Evolutionary conservation across 2,329 filamentous ascomycete species (phyloP).

Genomic region (Uncinocarpus reesii): DNA sequence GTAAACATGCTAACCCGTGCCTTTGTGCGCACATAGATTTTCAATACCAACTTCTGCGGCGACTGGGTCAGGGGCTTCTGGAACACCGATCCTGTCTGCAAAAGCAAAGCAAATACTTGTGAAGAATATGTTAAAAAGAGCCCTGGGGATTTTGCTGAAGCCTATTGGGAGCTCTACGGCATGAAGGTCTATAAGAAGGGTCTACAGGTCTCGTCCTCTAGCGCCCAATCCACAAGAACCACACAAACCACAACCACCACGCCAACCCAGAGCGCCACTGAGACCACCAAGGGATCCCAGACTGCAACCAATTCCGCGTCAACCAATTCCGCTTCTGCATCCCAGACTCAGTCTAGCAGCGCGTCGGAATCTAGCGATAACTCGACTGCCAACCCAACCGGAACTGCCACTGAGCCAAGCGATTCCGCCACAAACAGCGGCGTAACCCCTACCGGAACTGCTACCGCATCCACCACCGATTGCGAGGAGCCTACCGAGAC

Average conservation of each 20-base stretch:
- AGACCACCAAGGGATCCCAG: background rate
- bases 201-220: conserved; percentile 1
- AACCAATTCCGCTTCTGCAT: no score
- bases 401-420: no score
- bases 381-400: background rate
- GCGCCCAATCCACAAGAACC: background rate
- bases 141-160: conserved; percentile 56
- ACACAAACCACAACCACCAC: background rate
- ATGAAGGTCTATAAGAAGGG: conserved; percentile 50
- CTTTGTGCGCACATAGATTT: conserved; percentile 24
- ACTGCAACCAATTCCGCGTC: background rate
- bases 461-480: background rate
- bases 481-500: background rate
- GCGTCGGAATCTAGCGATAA: background rate
- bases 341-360: background rate
- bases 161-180: conserved; percentile 65
- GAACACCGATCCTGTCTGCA: conserved; percentile 46
- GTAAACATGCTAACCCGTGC: background rate
- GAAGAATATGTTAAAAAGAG: conserved; percentile 58
- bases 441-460: background rate
- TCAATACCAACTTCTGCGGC: conserved; percentile 74
- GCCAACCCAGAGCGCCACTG: background rate
- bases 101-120: conserved; percentile 51
- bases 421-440: background rate
- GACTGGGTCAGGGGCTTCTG: conserved; percentile 68